Conservation (phyloP, 768 basidiomycete genomes). For the Hemileccinum rubropunctum region DNA sequence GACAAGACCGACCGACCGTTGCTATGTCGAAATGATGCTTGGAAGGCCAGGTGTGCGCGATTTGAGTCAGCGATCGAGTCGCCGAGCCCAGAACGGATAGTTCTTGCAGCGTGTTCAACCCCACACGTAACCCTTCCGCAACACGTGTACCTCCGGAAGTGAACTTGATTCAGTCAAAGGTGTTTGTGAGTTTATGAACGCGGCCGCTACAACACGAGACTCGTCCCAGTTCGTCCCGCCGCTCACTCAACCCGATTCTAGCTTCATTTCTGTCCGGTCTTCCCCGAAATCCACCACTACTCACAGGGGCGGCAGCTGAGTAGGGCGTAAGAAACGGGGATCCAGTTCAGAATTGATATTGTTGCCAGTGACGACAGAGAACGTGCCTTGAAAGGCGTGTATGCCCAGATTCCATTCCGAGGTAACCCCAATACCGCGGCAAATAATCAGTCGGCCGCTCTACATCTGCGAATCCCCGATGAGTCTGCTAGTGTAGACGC, state of each 20-base stretch:
- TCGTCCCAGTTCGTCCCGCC: conserved; percentile 11
- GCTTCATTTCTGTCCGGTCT: conserved; percentile 10
- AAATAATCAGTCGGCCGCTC: conserved; percentile 4
- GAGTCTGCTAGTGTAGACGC: conserved; percentile 17
- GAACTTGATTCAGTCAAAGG: conserved; percentile 14
- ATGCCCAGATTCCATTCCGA: conserved; percentile 7
- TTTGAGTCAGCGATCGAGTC: conserved; percentile 28
- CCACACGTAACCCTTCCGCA: conserved; percentile 23
- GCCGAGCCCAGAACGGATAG: conserved; percentile 24
- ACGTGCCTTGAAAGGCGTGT: conserved; percentile 12
- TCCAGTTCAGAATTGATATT: conserved; percentile 24
- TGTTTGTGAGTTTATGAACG: conserved; percentile 10
- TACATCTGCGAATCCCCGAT: conserved; percentile 26
- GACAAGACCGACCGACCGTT: conserved; percentile 18
- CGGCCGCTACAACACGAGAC: conserved; percentile 18
- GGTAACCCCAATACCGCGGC: conserved; percentile 6
- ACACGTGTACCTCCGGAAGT: conserved; percentile 29
- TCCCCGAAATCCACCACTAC: conserved; percentile 7
- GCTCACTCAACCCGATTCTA: conserved; percentile 4
- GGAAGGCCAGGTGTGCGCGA: conserved; percentile 10
- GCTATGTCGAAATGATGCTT: conserved; percentile 21
- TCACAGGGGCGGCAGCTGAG: not conserved
- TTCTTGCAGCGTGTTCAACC: conserved; percentile 21
- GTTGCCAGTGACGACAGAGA: conserved; percentile 26
- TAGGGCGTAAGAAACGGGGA: conserved; percentile 13